Evolutionary conservation across 371 early-diverging fungal species (phyloP).

Genomic region (Mucor piriformis): DNA sequence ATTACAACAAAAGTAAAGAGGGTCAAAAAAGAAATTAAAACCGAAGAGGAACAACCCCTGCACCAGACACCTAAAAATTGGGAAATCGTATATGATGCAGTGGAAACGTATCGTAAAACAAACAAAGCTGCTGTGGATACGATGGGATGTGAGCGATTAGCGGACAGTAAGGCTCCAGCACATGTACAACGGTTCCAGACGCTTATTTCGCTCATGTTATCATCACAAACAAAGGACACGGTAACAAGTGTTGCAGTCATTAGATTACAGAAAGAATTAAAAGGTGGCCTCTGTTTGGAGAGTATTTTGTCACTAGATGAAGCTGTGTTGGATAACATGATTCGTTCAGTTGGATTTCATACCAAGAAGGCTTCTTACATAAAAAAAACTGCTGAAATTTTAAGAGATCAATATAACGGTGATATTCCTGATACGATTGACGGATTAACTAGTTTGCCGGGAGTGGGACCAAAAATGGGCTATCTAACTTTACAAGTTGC

Average conservation of each 20-base stretch:
- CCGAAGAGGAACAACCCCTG: neutral
- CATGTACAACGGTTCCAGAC: constrained; percentile 84
- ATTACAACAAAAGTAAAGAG: neutral
- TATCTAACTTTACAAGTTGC: constrained; percentile 85
- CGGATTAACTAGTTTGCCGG: constrained; percentile 82
- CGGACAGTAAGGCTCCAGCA: constrained; percentile 44
- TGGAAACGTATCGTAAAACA: constrained; percentile 63
- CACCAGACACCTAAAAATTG: constrained; percentile 59
- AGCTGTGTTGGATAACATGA: constrained; percentile 68
- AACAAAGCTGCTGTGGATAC: constrained; percentile 93
- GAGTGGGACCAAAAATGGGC: constrained; percentile 98
- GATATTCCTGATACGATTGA: constrained; percentile 89
- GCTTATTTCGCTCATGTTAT: constrained; percentile 90
- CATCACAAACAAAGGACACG: constrained; percentile 96
- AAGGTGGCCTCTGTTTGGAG: constrained; percentile 67
- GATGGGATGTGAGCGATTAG: constrained; percentile 89
- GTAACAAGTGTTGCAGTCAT: constrained; percentile 82
- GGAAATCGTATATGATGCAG: constrained; percentile 64
- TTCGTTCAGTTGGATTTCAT: constrained; percentile 92
- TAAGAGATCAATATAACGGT: constrained; percentile 71
- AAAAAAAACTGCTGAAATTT: constrained; percentile 74
- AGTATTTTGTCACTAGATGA: constrained; percentile 61
- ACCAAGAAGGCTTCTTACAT: constrained; percentile 83
- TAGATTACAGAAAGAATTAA: constrained; percentile 63
- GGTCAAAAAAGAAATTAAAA: neutral